Conservation (phyloP, 768 basidiomycete species). For the Calvatia gigantea region DNA sequence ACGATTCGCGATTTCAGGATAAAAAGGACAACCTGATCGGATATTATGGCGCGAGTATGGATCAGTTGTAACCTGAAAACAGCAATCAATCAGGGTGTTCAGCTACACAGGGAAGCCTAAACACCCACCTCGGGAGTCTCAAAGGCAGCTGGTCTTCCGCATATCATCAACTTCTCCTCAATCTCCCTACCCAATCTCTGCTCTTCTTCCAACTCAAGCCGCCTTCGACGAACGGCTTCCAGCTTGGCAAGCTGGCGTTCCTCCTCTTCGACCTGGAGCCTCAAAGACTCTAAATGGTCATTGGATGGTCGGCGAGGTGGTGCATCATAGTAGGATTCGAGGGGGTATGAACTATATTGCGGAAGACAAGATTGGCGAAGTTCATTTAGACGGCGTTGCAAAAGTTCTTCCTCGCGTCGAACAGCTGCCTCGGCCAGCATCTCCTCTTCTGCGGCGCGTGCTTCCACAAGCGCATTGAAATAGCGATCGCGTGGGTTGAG, state of each 20-base stretch:
- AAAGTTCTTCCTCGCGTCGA: constrained; percentile 27
- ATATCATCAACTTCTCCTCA: no score
- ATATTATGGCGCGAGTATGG: no score
- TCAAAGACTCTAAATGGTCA: neutral
- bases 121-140: no score
- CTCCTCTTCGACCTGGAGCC: constrained; percentile 2
- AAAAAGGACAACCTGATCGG: no score
- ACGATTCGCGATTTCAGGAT: no score
- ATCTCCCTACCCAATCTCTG: neutral
- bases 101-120: no score
- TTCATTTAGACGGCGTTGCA: constrained; percentile 23
- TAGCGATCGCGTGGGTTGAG: constrained; percentile 30
- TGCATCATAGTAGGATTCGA: constrained; percentile 11
- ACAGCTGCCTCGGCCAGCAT: constrained; percentile 31
- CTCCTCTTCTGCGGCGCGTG: constrained; percentile 33
- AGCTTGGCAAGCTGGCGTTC: neutral
- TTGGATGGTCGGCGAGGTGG: neutral
- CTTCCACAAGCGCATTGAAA: constrained; percentile 32
- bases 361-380: constrained; percentile 8
- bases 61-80: no score
- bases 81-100: no score
- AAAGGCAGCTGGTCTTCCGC: no score
- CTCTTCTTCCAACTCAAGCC: neutral
- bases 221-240: neutral
- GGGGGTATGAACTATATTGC: constrained; percentile 8